These are phyloP conservation scores for Pyrenochaeta sp. DNA, from an alignment of 2,329 filamentous ascomycete genomes.

Conservation along the genomic window DNA sequence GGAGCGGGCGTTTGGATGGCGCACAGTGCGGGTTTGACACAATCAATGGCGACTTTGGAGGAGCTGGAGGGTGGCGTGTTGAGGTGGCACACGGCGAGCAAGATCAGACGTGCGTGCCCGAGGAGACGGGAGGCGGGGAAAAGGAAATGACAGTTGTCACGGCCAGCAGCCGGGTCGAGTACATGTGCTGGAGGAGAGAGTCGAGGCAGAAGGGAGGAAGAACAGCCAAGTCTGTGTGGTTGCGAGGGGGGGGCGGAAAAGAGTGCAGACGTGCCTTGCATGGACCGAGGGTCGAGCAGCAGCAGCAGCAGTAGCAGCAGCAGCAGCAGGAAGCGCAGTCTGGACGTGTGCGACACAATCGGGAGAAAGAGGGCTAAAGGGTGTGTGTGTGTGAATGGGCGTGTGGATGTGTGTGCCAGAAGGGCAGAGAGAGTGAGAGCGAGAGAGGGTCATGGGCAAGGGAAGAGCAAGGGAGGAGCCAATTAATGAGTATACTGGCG, in stretches of 20 bases:
- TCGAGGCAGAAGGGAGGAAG: constrained; percentile 17
- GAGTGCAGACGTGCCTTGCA: constrained; percentile 48
- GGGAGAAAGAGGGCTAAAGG: constrained; percentile 26
- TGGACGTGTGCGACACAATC: constrained; percentile 37
- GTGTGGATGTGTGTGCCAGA: constrained; percentile 41
- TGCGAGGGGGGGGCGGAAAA: constrained; percentile 33
- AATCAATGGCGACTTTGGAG: constrained; percentile 21
- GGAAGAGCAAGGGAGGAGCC: constrained; percentile 34
- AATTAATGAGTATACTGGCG: constrained; percentile 38
- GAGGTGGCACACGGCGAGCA: constrained; percentile 2
- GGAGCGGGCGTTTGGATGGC: no score
- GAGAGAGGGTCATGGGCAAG: constrained; percentile 28
- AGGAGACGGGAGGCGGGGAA: constrained; percentile 23
- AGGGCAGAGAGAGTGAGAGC: constrained; percentile 25
- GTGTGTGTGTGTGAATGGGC: no score
- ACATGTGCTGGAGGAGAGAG: constrained; percentile 29
- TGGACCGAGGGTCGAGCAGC: constrained; percentile 29
- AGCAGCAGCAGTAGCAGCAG: no score
- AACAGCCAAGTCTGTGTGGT: constrained; percentile 19
- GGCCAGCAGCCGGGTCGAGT: constrained; percentile 25
- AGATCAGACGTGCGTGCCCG: constrained; percentile 11
- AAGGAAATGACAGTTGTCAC: constrained; percentile 19
- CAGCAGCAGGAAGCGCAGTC: constrained; percentile 12
- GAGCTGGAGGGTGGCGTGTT: constrained; percentile 27
- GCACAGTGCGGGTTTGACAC: no score